These are phyloP conservation scores for Quercus glauca DNA, from an alignment of 306 rosid species.

Conservation along the genomic window DNA sequence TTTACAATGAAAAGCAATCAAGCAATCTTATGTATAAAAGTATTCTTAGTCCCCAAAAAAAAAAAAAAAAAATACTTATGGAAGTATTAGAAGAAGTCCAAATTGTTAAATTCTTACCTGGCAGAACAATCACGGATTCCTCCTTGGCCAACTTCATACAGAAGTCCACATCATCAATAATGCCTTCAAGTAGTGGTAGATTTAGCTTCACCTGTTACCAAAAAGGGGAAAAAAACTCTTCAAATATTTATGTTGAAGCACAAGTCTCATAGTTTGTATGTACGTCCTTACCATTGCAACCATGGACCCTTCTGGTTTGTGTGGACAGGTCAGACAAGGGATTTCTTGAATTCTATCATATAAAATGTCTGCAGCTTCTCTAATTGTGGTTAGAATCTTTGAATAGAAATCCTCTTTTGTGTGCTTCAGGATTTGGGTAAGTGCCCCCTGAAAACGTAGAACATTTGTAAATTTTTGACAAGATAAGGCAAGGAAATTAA, in stretches of 20 bases:
- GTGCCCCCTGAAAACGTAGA: conserved; percentile 46
- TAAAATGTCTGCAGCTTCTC: conserved; percentile 42
- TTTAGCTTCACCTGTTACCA: conserved; percentile 53
- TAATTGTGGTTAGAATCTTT: conserved; percentile 33
- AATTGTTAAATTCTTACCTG: conserved; percentile 37
- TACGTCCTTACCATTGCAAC: conserved; percentile 42
- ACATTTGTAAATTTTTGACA: not conserved
- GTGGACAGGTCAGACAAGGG: conserved; percentile 58
- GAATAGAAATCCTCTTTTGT: conserved; percentile 42
- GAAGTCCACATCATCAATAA: conserved; percentile 60
- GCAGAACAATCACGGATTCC: conserved; percentile 58
- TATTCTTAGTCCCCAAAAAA: not conserved
- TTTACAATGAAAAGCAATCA: not conserved
- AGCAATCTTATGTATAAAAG: not conserved
- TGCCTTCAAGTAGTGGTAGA: conserved; percentile 38
- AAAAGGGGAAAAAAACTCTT: not conserved
- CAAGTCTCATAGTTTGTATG: not conserved
- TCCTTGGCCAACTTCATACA: conserved; percentile 57
- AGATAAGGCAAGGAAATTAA: not conserved
- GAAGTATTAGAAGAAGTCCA: not conserved
- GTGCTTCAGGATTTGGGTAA: conserved; percentile 50
- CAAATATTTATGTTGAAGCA: not conserved
- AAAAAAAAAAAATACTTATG: not conserved
- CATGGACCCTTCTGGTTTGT: conserved; percentile 75
- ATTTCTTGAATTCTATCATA: conserved; percentile 46